phyloP scores from a whole-genome alignment of 371 early-diverging fungal genomes.

The Thermomucor indicae-seudaticae region DNA sequence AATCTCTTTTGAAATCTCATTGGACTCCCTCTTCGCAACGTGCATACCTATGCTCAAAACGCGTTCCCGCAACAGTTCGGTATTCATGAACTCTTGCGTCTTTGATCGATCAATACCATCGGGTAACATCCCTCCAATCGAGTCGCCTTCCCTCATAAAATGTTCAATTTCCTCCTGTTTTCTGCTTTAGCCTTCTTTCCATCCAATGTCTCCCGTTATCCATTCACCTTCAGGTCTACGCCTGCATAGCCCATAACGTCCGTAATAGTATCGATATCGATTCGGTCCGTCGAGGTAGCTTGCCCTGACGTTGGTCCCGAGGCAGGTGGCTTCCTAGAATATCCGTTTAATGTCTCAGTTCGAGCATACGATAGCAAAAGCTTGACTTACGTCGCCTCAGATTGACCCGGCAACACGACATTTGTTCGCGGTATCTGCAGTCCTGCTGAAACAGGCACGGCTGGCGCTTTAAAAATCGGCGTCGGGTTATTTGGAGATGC shows the following conservation, averaged over 20 bases:
- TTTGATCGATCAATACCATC: constrained; percentile 39
- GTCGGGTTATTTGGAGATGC: constrained; percentile 12
- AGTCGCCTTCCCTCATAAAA: constrained; percentile 39
- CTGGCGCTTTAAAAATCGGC: constrained; percentile 32
- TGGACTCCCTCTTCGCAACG: neutral
- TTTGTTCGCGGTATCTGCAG: constrained; percentile 23
- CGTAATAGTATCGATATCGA: constrained; percentile 63
- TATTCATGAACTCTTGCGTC: constrained; percentile 54
- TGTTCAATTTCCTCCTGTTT: constrained; percentile 58
- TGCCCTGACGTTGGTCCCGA: constrained; percentile 16
- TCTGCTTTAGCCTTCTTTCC: too few species aligned
- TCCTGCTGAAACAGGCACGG: constrained; percentile 14
- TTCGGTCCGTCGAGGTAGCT: constrained; percentile 28
- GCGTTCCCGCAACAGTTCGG: constrained; percentile 29
- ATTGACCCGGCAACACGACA: neutral
- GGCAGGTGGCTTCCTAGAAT: constrained; percentile 6
- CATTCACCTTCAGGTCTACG: constrained; percentile 73
- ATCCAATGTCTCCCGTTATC: too few species aligned
- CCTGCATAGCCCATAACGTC: constrained; percentile 88
- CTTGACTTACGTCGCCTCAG: too few species aligned
- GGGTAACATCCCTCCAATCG: constrained; percentile 5
- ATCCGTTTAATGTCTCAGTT: too few species aligned
- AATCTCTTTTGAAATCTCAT: neutral
- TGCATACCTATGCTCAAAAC: constrained; percentile 41
- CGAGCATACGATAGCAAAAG: too few species aligned